Evolutionary conservation across 352 stramenopile genomes (phyloP), one percentile per base, ranked within the genome.

Genomic region (Phytophthora idaei): DNA sequence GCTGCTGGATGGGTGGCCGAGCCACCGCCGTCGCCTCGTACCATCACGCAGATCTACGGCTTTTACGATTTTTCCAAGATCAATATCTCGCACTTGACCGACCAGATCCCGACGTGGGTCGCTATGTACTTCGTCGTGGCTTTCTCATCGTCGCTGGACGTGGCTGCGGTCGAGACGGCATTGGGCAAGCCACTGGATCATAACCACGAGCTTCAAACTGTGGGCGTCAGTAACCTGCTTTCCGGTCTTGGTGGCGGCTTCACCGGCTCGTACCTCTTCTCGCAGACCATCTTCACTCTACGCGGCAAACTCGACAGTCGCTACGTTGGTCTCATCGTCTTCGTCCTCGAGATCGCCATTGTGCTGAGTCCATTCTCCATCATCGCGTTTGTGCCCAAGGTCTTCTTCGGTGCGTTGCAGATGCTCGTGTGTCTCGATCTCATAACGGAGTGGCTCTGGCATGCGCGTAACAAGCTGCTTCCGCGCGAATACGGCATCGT

Each of bases 231-330:
- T 46, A 99, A 99, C 78, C 77, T 99, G 15, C 69, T 99, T 12
- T 98, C 91, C 28, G 98, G 98, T 5, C 51, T 99, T 37, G 92
- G 89, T 0, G 97, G 98, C 17, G 98, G 98, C 41, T 99, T 99
- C 72, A 99, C 97, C 5, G 98, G 98, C 5, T 98, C 87, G 27
- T 99, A 99, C 77, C 99, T 99, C 68, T 99, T 99, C 75, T 98
- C 90, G 27, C 97, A 99, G 83, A 99, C 96, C 39, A 95, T 96
- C 56, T 95, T 96, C 69, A 93, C 89, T 39, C 74, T 95, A 67
- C 87, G 87, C 17, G 82, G 85, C 31, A 85, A 90, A 25, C 77
- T 95, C 42, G 77, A 95, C 34, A 90, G 74, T 25, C 86, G 89
- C 21, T 57, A 89, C 51, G 87, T 82, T 7, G 89, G 89, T 32